A percentile compares a stretch with the other conserved stretches of the same genome.
These are phyloP conservation scores for Echria macrotheca DNA, from an alignment of 495 filamentous ascomycete species.

Conservation along the genomic window DNA sequence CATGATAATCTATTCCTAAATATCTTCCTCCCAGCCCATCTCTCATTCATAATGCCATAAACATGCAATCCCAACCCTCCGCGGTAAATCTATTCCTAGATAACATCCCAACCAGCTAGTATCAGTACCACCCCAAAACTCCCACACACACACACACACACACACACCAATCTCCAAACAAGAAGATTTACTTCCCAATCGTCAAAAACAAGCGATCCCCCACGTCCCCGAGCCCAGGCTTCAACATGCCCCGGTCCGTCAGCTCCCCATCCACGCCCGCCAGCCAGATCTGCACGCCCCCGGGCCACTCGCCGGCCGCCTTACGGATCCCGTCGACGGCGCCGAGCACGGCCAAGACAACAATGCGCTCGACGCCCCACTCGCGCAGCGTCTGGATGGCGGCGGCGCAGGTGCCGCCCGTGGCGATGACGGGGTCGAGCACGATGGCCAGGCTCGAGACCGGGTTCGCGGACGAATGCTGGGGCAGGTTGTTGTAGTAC, in stretches of 20 bases:
- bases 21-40: no score
- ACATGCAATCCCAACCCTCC: no score
- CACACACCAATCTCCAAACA: no score
- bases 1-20: no score
- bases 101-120: no score
- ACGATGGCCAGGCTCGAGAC: constrained; percentile 71
- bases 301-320: constrained; percentile 68
- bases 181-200: constrained; percentile 70
- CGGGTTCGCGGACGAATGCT: constrained; percentile 49
- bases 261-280: constrained; percentile 71
- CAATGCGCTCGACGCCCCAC: constrained; percentile 79
- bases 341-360: constrained; percentile 72
- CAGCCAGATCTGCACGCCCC: constrained; percentile 74
- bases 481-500: constrained; percentile 97
- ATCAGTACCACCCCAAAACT: no score
- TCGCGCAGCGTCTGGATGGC: constrained; percentile 85
- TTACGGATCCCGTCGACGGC: constrained; percentile 58
- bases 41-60: no score
- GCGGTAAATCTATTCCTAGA: no score
- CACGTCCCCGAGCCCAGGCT: constrained; percentile 84
- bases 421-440: constrained; percentile 89
- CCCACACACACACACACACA: no score
- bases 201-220: constrained; percentile 91
- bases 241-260: constrained; percentile 79
- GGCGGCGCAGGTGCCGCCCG: constrained; percentile 80